Conservation (phyloP, 2,329 filamentous ascomycete genomes). For the Zelopaecilomyces penicillatus region DNA sequence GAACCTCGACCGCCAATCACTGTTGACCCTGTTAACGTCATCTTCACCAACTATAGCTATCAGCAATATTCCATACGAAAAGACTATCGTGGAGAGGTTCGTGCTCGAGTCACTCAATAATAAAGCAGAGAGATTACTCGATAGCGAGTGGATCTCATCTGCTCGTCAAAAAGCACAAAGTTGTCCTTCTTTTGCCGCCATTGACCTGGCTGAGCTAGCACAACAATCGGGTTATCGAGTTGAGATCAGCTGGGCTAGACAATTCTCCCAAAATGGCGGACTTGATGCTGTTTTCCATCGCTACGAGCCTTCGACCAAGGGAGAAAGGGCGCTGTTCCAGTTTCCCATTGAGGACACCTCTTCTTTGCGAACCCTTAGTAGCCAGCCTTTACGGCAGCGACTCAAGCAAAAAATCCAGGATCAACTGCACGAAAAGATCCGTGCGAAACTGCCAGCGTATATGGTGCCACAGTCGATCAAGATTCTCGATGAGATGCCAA, state of each 20-base stretch:
- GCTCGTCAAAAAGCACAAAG: conserved; percentile 1
- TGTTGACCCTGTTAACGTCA: conserved; percentile 6
- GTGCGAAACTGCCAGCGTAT: conserved; percentile 10
- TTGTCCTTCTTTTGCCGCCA: conserved; percentile 6
- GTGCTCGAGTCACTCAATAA: conserved; percentile 10
- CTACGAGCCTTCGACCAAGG: conserved; percentile 15
- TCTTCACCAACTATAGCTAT: conserved; percentile 8
- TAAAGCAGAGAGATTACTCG: background rate
- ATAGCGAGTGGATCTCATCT: conserved; percentile 8
- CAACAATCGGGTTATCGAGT: conserved; percentile 34
- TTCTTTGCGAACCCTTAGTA: conserved; percentile 1
- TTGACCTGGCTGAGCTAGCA: conserved; percentile 15
- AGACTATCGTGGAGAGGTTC: conserved; percentile 20
- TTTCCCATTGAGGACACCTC: conserved; percentile 9
- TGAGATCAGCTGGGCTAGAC: conserved; percentile 36
- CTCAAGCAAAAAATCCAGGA: conserved; percentile 1
- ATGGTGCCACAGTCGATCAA: conserved; percentile 13
- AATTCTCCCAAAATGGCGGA: conserved; percentile 17
- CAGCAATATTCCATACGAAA: conserved; percentile 20
- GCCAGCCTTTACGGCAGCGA: conserved; percentile 7
- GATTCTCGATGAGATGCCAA: conserved; percentile 11
- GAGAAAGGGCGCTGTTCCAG: conserved; percentile 1
- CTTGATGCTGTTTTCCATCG: conserved; percentile 25
- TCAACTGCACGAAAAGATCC: conserved; percentile 2
- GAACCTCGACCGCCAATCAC: conserved; percentile 5